phyloP scores from a whole-genome alignment of 1,139 yeast species.

The Hanseniaspora gamundiae region DNA sequence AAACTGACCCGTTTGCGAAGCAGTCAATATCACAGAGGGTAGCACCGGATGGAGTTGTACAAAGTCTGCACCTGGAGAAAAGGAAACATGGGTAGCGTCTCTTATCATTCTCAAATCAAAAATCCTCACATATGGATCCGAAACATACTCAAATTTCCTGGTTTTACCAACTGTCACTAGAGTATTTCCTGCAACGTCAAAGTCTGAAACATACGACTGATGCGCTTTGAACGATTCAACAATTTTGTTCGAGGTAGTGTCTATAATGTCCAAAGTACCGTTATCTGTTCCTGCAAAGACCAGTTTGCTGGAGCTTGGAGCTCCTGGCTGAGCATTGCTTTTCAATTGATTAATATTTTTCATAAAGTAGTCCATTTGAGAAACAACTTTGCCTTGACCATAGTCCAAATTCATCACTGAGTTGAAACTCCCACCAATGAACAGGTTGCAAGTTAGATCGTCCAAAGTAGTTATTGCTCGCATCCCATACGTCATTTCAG shows the following conservation, averaged over 20 bases:
- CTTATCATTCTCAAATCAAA: conserved; percentile 69
- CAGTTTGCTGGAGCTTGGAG: conserved; percentile 30
- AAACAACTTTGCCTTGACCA: conserved; percentile 30
- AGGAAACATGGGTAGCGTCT: conserved; percentile 70
- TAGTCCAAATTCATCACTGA: conserved; percentile 48
- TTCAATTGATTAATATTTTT: conserved; percentile 12
- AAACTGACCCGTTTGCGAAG: conserved; percentile 68
- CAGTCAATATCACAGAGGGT: conserved; percentile 65
- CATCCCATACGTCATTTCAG: conserved; percentile 26
- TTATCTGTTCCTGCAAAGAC: conserved; percentile 54
- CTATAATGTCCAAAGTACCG: conserved; percentile 71
- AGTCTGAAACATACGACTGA: conserved; percentile 61
- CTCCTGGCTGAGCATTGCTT: conserved; percentile 23
- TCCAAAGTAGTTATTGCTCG: conserved; percentile 25
- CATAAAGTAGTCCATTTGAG: conserved; percentile 30
- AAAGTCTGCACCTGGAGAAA: conserved; percentile 81
- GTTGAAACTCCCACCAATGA: conserved; percentile 35
- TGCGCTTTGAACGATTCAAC: conserved; percentile 60
- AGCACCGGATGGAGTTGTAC: conserved; percentile 79
- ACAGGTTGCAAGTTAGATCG: conserved; percentile 25
- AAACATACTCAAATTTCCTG: conserved; percentile 37
- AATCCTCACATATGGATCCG: conserved; percentile 75
- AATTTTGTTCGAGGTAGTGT: conserved; percentile 44
- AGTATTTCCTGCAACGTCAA: conserved; percentile 66
- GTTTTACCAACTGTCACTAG: conserved; percentile 79